Percentiles rank a stretch among this genome's conserved stretches.
Conservation (phyloP, 176 grass and related monocot species). For the Oryza coarctata region DNA sequence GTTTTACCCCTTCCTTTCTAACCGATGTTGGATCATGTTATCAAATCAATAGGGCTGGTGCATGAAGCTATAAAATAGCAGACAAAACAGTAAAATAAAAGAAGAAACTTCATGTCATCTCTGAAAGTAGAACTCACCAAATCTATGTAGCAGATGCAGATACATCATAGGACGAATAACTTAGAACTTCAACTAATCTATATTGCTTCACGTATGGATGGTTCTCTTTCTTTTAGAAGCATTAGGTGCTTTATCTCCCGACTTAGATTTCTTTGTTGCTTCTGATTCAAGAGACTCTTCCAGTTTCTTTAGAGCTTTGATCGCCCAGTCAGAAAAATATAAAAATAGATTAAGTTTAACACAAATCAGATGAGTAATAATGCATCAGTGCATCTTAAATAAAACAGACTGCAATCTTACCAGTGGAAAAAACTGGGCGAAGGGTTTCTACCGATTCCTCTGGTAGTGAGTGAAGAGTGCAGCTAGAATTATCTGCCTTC, state of each 20-base stretch:
- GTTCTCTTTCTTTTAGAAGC: conserved; percentile 59
- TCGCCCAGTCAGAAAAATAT: conserved; percentile 15
- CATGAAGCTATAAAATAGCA: neutral
- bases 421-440: conserved; percentile 58
- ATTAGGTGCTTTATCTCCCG: conserved; percentile 27
- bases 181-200: conserved; percentile 10
- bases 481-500: conserved; percentile 71
- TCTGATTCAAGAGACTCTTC: conserved; percentile 60
- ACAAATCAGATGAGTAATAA: neutral
- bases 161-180: neutral
- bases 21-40: neutral
- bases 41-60: neutral
- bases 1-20: neutral
- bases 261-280: conserved; percentile 57
- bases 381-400: neutral
- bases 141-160: conserved; percentile 6
- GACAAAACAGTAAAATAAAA: neutral
- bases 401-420: conserved; percentile 33
- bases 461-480: conserved; percentile 51
- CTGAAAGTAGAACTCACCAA: conserved; percentile 15
- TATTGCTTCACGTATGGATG: conserved; percentile 21
- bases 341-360: conserved; percentile 21
- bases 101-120: neutral
- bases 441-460: conserved; percentile 61
- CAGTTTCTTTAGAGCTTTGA: conserved; percentile 80